Percentiles rank a stretch among this genome's conserved stretches.
Conservation (phyloP, 495 filamentous ascomycete genomes). For the Neurospora sp. region DNA sequence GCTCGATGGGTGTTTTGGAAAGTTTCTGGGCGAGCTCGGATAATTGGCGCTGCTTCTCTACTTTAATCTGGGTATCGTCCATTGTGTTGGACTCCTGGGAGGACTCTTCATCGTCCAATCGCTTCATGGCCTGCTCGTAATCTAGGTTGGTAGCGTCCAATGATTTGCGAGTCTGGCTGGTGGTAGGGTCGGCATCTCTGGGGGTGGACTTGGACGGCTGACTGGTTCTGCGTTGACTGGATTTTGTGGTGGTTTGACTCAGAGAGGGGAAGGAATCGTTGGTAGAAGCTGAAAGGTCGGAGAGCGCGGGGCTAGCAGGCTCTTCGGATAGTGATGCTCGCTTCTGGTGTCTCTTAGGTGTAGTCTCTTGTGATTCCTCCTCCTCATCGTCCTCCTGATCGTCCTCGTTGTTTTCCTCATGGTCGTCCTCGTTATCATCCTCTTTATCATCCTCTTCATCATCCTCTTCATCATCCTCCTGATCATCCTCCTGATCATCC, state of each 20-base stretch:
- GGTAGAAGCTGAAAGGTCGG: constrained; percentile 6
- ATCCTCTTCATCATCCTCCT: neutral
- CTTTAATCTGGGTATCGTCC: neutral
- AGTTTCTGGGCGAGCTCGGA: constrained; percentile 7
- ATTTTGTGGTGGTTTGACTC: constrained; percentile 11
- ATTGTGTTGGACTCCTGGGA: constrained; percentile 1
- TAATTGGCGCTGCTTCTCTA: neutral
- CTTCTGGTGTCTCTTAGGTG: neutral
- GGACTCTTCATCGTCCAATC: constrained; percentile 19
- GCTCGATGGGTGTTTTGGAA: constrained; percentile 15
- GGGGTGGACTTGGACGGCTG: neutral
- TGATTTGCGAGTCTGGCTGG: constrained; percentile 13
- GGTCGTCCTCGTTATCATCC: neutral
- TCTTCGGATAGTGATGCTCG: constrained; percentile 3
- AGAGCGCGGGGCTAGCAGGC: constrained; percentile 3
- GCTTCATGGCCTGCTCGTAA: constrained; percentile 27
- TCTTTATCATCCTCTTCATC: constrained; percentile 6
- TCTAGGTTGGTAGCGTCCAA: constrained; percentile 13
- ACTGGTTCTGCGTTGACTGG: neutral
- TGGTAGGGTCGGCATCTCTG: constrained; percentile 4
- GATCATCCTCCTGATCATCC: neutral
- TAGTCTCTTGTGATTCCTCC: neutral
- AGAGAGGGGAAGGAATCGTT: constrained; percentile 26
- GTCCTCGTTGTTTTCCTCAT: constrained; percentile 2
- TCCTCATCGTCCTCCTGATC: neutral